These are phyloP conservation scores for Camellia sinensis DNA, from an alignment of 148 eudicot species.

Conservation along the genomic window DNA sequence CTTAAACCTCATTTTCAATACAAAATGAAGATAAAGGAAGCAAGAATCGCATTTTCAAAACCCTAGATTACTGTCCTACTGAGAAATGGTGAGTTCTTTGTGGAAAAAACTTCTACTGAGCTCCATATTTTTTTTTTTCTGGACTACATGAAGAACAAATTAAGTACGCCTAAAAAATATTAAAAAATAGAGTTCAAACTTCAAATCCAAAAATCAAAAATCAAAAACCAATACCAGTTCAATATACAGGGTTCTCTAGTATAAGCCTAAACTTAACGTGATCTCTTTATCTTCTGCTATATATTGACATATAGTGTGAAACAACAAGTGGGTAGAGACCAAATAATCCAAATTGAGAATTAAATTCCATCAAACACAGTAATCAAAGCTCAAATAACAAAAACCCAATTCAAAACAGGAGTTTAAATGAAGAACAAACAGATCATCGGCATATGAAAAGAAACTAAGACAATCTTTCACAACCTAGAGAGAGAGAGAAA, in stretches of 20 bases:
- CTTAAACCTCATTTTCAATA: too few species aligned
- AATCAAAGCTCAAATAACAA: background rate
- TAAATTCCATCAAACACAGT: background rate
- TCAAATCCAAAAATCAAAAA: background rate
- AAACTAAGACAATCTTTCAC: background rate
- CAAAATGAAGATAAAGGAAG: too few species aligned
- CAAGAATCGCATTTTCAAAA: background rate
- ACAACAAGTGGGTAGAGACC: background rate
- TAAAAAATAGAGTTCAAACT: too few species aligned
- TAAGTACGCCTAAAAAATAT: background rate
- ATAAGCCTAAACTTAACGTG: too few species aligned
- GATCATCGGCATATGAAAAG: background rate
- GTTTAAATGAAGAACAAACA: background rate
- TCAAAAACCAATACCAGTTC: conserved; percentile 5
- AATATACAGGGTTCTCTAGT: background rate
- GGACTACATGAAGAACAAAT: background rate
- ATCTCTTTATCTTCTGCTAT: too few species aligned
- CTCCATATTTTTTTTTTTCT: background rate
- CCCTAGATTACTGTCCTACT: too few species aligned
- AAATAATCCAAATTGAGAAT: background rate
- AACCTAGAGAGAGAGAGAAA: conserved; percentile 3
- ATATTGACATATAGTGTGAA: too few species aligned
- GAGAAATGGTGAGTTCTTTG: background rate
- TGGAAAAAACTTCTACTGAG: background rate
- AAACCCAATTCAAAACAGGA: background rate